phyloP scores from a whole-genome alignment of 2,329 filamentous ascomycete genomes.

The Lecanicillium sp. region DNA sequence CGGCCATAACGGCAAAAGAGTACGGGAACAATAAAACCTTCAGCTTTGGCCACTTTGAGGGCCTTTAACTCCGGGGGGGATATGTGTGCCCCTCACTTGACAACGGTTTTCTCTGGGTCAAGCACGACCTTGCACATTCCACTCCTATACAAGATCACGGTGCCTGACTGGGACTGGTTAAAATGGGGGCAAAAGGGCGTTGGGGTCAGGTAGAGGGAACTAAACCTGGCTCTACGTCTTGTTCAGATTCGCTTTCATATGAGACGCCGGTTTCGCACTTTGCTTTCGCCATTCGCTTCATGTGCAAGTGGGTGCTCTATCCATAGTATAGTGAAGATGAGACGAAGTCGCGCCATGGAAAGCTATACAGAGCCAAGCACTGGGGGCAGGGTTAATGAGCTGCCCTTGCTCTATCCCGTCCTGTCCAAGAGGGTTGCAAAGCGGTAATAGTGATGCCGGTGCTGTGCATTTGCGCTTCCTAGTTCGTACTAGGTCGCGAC shows the following conservation, averaged over 20 bases:
- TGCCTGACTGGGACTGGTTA: slow-evolving; percentile 9
- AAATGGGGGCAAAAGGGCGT: not conserved
- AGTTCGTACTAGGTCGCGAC: too few relatives aligned
- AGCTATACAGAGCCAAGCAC: too few relatives aligned
- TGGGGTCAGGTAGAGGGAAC: not conserved
- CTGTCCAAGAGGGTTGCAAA: too few relatives aligned
- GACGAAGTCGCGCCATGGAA: too few relatives aligned
- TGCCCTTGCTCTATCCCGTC: too few relatives aligned
- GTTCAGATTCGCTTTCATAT: slow-evolving; percentile 11
- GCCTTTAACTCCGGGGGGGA: slow-evolving; percentile 17
- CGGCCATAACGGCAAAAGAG: too few relatives aligned
- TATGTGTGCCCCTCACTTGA: slow-evolving; percentile 18
- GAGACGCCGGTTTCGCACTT: not conserved
- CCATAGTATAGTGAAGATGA: not conserved
- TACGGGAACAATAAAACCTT: too few relatives aligned
- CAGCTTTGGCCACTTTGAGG: slow-evolving; percentile 15
- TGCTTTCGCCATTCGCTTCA: not conserved
- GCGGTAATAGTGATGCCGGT: too few relatives aligned
- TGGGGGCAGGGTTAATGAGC: too few relatives aligned
- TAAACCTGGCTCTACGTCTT: slow-evolving; percentile 16
- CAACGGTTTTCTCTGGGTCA: slow-evolving; percentile 14
- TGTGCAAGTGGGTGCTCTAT: not conserved
- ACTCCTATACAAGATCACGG: slow-evolving; percentile 13
- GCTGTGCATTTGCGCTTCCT: too few relatives aligned
- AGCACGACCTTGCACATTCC: slow-evolving; percentile 16